phyloP scores from a whole-genome alignment of 176 grass and related monocot genomes.

The Bonia amplexicaulis region DNA sequence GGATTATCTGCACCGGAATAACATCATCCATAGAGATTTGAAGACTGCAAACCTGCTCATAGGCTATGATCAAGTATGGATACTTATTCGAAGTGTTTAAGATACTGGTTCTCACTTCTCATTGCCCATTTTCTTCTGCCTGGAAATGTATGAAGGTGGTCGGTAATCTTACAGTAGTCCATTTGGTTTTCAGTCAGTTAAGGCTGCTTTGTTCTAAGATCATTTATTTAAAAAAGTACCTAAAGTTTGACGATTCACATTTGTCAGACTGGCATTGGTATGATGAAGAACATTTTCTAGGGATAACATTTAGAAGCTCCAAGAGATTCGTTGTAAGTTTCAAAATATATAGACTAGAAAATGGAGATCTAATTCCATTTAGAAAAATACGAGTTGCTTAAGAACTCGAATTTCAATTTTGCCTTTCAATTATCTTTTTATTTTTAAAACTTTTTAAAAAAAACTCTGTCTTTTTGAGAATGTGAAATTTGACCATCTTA shows the following conservation, averaged over 20 bases:
- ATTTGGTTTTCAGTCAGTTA: not conserved
- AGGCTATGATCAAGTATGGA: constrained; percentile 57
- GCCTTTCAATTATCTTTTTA: not conserved
- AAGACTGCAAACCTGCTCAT: constrained; percentile 90
- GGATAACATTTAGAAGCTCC: not conserved
- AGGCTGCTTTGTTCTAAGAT: not conserved
- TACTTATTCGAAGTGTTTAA: constrained; percentile 3
- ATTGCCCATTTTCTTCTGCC: constrained; percentile 6
- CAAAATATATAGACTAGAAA: not conserved
- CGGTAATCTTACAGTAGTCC: not conserved
- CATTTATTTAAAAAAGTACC: not conserved
- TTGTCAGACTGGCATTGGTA: not conserved
- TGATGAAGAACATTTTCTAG: not conserved
- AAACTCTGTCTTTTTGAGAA: not conserved
- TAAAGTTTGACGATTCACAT: not conserved
- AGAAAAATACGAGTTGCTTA: not conserved
- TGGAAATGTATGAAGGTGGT: not conserved
- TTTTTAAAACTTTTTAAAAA: not conserved
- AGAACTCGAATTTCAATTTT: not conserved
- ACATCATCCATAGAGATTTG: constrained; percentile 93
- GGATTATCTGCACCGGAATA: constrained; percentile 78
- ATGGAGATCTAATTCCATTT: not conserved
- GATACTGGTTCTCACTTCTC: constrained; percentile 1
- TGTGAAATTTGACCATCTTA: not conserved
- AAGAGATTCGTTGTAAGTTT: constrained; percentile 14